Evolutionary conservation across 2,329 filamentous ascomycete genomes (phyloP), one percentile per base, ranked within the genome.

Genomic region (Beauveria varroae): DNA sequence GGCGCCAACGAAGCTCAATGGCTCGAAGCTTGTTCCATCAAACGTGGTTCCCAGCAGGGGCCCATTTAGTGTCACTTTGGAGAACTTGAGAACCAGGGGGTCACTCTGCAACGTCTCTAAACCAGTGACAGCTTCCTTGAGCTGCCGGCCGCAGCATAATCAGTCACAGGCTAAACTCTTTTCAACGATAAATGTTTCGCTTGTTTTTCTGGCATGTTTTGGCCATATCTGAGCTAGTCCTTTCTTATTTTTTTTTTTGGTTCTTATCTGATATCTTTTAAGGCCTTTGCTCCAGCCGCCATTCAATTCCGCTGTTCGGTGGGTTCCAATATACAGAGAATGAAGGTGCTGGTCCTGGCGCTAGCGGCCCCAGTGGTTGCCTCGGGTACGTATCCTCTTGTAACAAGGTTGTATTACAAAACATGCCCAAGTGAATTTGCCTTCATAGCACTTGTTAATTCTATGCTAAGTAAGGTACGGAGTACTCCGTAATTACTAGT

Each of bases 301-400:
- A 14, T 37, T 37, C 14, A 16, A 16, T 37, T 30, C 4, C 28
- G 14, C 34, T 34, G n/a, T n/a, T 51, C 34, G 10, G 16, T 51
- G 46, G 46, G 46, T 49, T 26, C 24, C 47, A 20, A 30, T 5
- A 34, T n/a, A 43, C 5, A 24, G 22, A 22, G 16, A 20, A 20
- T 7, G 28, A 43, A n/a, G 37, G 41, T 3, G 24, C 52, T n/a
- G 37, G 37, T 28, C 22, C 18, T 14, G 24, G 41, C 22, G 24
- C 52, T 24, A 55, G 26, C 28, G 40, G 20, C 54, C 30, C 43
- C 28, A 49, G 43, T 41, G 30, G 56, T 58, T 58, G 56, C 56
- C 55, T 50, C 46, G 56, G 56, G 56, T 58, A 50, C 56, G 55
- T 40, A 28, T 26, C 43, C 54, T 43, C 43, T 14, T 16, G n/a